Base-by-base conservation (phyloP, 768 basidiomycete species). In the Epithele typhae region DNA sequence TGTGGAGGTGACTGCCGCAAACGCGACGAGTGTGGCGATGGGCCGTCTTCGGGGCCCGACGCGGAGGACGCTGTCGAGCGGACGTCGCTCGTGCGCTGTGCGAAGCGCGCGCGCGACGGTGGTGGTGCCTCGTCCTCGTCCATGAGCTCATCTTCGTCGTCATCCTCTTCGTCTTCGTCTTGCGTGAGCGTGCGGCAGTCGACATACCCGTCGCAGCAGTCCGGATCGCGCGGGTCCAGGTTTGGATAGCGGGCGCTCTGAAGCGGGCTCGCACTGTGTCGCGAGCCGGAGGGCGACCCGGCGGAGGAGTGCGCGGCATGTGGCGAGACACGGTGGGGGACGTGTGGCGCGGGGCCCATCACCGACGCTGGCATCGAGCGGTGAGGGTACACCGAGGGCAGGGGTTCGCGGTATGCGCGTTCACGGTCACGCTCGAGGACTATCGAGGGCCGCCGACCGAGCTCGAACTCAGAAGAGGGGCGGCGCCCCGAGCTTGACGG, bases 131-230 rank as follows among this genome's bases (percentile, higher is more conserved):
- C 47, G 32, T 52, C 54, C 11, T 54, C 54, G 36, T 52, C 49
- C 46, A 52, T 45, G 19, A 19, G 18, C 35, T 48, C 48, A 11
- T 59, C 60, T 5, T 60, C 56, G 23, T 58, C 59, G 12, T 51
- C 47, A 41, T 49, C 53, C 18, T 47, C 53, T 15, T 57, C 59
- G 38, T 54, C 55, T 12, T 57, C 59, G 22, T 64, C 59, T 51
- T 66, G 68, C 48, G 59, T 60, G 19, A 77, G 64, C 17, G 66
- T 68, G 15, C 63, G 63, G 58, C 76, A 77, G 54, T 78, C 76
- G 41, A 79, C 40, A 23, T 75, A 66, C 7, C 77, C 76, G 30
- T 73, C 76, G 55, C 75, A 76, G 59, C 75, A 77, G 18, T 77
- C 73, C 5, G 68, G 41, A 41, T 51, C 45, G 21, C 42, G 36